phyloP scores from a whole-genome alignment of 495 filamentous ascomycete species.

The Xylaria telfairii region DNA sequence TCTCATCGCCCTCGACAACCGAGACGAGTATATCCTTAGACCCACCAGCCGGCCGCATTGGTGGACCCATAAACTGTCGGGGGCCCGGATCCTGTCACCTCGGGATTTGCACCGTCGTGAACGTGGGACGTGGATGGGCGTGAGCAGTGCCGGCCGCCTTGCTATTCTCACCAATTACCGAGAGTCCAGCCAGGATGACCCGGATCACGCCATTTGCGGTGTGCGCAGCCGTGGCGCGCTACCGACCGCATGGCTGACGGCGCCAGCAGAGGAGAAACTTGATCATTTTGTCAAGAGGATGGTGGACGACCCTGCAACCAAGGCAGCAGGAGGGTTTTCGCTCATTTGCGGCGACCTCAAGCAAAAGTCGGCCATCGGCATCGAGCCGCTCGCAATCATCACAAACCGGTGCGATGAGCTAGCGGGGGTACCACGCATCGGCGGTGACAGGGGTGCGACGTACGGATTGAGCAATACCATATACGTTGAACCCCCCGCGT shows the following conservation, averaged over 20 bases:
- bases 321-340: constrained; percentile 88
- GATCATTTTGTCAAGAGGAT: constrained; percentile 72
- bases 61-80: constrained; percentile 65
- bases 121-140: constrained; percentile 89
- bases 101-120: constrained; percentile 59
- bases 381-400: constrained; percentile 81
- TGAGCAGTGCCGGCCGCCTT: constrained; percentile 82
- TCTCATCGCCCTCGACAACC: constrained; percentile 88
- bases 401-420: constrained; percentile 79
- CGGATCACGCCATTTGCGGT: constrained; percentile 59
- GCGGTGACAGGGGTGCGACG: constrained; percentile 64
- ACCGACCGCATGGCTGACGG: constrained; percentile 84
- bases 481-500: constrained; percentile 68
- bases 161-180: constrained; percentile 95
- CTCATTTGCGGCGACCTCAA: constrained; percentile 84
- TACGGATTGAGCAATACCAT: constrained; percentile 87
- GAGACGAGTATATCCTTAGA: constrained; percentile 93
- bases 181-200: constrained; percentile 65
- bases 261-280: constrained; percentile 52
- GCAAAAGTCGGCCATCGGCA: constrained; percentile 43
- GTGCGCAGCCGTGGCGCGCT: constrained; percentile 79
- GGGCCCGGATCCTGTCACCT: constrained; percentile 55
- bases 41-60: constrained; percentile 83
- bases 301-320: constrained; percentile 68
- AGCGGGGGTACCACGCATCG: constrained; percentile 74